Base-by-base conservation (phyloP, 176 grass and related monocot species). In the Carex scoparia region DNA sequence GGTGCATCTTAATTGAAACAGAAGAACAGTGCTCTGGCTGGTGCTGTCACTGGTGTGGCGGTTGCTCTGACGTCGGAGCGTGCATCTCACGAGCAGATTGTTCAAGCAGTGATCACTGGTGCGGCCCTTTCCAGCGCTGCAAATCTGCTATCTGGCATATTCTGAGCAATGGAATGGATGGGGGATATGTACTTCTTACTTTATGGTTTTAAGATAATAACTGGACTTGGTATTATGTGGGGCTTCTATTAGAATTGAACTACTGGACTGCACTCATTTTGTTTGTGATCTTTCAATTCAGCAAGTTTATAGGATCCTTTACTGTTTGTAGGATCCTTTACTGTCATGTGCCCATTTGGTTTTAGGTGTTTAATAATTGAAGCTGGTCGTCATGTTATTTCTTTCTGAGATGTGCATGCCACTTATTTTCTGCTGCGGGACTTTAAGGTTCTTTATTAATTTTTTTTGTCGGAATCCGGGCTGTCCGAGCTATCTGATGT, bases 1-100 rank as follows among this genome's bases (percentile, higher is more conserved):
- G 9, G 48, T 14, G 30, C 16, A 27, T 42, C 35, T 42, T 23
- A 16, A 9, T n/a, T 44, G 14, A 49, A 73, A 58, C 85, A 90
- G 93, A 93, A 94, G 86, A 94, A 92, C 86, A 98, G 95, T 82
- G 89, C 71, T 37, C 61, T 98, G 60, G 93, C 91, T 0, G 95
- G 95, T 3, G 93, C 93, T 12, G 15, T 98, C 38, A 93, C 93
- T 16, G 93, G 93, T 32, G 91, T 91, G 13, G 91, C 95, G 0
- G 73, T 95, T 0, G 91, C 91, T 58, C 85, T 98, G 76, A 94
- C 93, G 5, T 83, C 91, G 1, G 88, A 98, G 10, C 63, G 69
- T 67, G 68, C 91, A 1, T 92, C 93, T 14, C 93, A 88, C 16
- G 93, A 95, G 85, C 91, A 86, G 61, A 71, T 95, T 66, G 91